A percentile compares a stretch with the other conserved stretches of the same genome.
These are phyloP conservation scores for Leucosporidium yakuticum DNA, from an alignment of 768 basidiomycete species.

Conservation along the genomic window DNA sequence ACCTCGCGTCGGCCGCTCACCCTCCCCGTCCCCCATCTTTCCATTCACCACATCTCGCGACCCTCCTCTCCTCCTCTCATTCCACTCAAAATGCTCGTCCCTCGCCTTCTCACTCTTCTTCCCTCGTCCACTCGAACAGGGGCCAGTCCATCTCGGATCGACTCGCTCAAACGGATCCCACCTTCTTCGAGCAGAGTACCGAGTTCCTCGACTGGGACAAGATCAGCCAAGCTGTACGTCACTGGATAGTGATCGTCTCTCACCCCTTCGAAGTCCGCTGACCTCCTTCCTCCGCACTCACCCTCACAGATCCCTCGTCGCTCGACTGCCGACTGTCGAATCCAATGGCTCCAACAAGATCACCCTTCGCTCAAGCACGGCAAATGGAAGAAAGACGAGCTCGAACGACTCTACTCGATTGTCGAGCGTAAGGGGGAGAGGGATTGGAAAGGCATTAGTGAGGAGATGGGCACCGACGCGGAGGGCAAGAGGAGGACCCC, in stretches of 20 bases:
- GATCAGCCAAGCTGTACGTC: slow-evolving; percentile 14
- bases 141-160: slow-evolving; percentile 5
- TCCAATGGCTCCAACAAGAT: slow-evolving; percentile 31
- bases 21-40: too few relatives aligned
- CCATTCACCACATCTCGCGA: too few relatives aligned
- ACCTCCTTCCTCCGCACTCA: too few relatives aligned
- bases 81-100: too few relatives aligned
- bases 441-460: slow-evolving; percentile 23
- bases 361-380: slow-evolving; percentile 15
- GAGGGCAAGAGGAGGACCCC: slow-evolving; percentile 10
- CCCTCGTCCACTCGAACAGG: neutral
- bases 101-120: too few relatives aligned
- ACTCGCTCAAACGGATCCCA: neutral
- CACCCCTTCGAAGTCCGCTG: too few relatives aligned
- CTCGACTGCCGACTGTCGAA: slow-evolving; percentile 14
- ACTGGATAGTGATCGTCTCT: neutral
- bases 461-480: slow-evolving; percentile 8
- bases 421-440: neutral
- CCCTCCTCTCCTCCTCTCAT: too few relatives aligned
- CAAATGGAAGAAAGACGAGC: slow-evolving; percentile 21
- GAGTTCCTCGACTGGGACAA: slow-evolving; percentile 24
- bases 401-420: neutral
- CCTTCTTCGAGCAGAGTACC: slow-evolving; percentile 9
- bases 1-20: too few relatives aligned
- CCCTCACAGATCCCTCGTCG: slow-evolving; percentile 14